These are phyloP conservation scores for Xylaria bambusicola DNA, from an alignment of 495 filamentous ascomycete species.

Conservation along the genomic window DNA sequence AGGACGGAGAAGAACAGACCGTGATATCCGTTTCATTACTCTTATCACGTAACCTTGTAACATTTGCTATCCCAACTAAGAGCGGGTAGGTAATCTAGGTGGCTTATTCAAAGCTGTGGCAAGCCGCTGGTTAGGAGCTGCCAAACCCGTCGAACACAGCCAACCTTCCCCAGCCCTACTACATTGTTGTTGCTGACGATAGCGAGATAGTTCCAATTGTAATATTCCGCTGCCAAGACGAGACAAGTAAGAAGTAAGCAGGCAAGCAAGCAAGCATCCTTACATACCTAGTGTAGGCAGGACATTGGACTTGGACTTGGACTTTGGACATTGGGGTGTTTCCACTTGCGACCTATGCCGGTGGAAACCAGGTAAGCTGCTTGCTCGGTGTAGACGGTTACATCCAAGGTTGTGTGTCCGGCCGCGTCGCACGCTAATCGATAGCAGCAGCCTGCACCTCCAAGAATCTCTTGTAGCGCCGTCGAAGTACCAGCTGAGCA, in stretches of 20 bases:
- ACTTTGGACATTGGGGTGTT: not conserved
- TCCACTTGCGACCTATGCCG: not conserved
- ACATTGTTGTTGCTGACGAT: not conserved
- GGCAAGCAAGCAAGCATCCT: no score
- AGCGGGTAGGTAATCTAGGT: no score
- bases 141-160: not conserved
- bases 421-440: slow-evolving; percentile 5
- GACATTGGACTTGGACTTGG: no score
- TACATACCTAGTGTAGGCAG: no score
- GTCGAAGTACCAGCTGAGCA: not conserved
- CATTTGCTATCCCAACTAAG: no score
- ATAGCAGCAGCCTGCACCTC: not conserved
- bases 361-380: slow-evolving; percentile 2
- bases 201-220: not conserved
- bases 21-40: no score
- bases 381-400: slow-evolving; percentile 8
- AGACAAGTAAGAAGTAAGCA: slow-evolving; percentile 10
- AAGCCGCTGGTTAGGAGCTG: not conserved
- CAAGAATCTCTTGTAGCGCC: slow-evolving; percentile 3
- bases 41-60: no score
- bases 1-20: no score
- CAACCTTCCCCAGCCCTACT: not conserved
- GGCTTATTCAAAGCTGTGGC: no score
- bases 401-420: slow-evolving; percentile 14
- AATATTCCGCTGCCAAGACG: slow-evolving; percentile 12